A percentile compares a stretch with the other conserved stretches of the same genome.
Conservation (phyloP, 1,284 basidiomycete species). For the Omphalotus olearius region DNA sequence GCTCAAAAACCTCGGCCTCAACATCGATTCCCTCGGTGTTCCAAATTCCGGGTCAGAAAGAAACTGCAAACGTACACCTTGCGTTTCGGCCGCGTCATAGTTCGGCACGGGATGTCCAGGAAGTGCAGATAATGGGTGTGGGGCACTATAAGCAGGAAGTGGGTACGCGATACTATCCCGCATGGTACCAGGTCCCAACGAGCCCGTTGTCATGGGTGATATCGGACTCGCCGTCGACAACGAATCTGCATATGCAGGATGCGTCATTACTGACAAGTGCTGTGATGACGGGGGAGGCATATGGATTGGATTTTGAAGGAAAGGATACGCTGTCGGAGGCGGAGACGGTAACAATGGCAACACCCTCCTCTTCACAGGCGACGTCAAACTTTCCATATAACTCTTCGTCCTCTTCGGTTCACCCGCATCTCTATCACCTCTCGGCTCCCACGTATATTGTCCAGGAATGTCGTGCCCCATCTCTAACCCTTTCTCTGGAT, state of each 20-base stretch:
- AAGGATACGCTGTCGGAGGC: slow-evolving; percentile 5
- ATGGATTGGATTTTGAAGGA: not conserved
- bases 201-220: not conserved
- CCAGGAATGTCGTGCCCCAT: not conserved
- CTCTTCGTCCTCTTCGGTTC: slow-evolving; percentile 29
- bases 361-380: slow-evolving; percentile 8
- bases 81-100: not conserved
- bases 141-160: slow-evolving; percentile 12
- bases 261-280: not conserved
- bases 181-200: not conserved
- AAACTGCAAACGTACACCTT: slow-evolving; percentile 17
- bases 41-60: slow-evolving; percentile 20
- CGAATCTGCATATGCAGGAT: slow-evolving; percentile 5
- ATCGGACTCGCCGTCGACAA: slow-evolving; percentile 1
- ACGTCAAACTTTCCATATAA: slow-evolving; percentile 7
- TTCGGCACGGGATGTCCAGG: not conserved
- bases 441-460: slow-evolving; percentile 27
- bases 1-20: slow-evolving; percentile 21
- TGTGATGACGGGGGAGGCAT: not conserved
- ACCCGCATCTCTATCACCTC: slow-evolving; percentile 33
- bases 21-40: slow-evolving; percentile 20
- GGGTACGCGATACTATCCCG: slow-evolving; percentile 20
- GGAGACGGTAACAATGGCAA: slow-evolving; percentile 6
- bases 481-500: slow-evolving; percentile 10
- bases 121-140: slow-evolving; percentile 9